Base-by-base conservation (phyloP, 768 basidiomycete genomes). In the Phlegmacium glaucopus region DNA sequence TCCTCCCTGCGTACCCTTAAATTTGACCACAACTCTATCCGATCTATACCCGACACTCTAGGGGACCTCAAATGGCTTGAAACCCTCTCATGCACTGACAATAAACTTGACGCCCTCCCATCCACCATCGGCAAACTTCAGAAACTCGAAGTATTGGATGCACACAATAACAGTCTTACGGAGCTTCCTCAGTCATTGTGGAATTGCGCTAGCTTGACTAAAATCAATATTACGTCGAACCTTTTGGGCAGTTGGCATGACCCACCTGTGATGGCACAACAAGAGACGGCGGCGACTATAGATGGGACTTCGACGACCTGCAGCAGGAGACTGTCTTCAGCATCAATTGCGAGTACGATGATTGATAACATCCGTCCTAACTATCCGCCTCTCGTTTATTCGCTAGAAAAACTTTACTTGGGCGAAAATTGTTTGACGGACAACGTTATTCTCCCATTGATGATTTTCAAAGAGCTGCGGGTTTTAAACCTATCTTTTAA, bases 401-500 rank as follows among this genome's bases (percentile, higher is more conserved):
- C 85, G 6, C 79, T 97, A 6, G 78, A 88, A 60, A 73, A 78
- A 51, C 77, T 98, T 4, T 94, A 87, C 60, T 77, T 98, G 1
- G 92, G 90, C 48, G 94, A 99, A 72, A 99, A 98, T 65, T 75
- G 74, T 26, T 72, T 97, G 15, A 82, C 80, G 9, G 89, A 94
- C 58, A 90, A 94, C 36, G 76, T 79, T 9, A 76, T 96, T 25
- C 81, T 80, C 15, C 79, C 83, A 0, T 67, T 97, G 25, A 85
- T 83, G 58, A 72, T 89, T 34, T 74, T 97, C 57, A 79, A 80
- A 49, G 83, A 88, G 54, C 78, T 99, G 9, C 75, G 72, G 2
- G 82, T 91, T 2, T 78, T 99, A 48, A 98, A 98, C 56, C 72
- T 98, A 15, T 91, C 90, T 22, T 98, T 96, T 72, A 99, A 99